These are phyloP conservation scores for Hanseniaspora valbyensis DNA, from an alignment of 805 yeast species.

Conservation along the genomic window DNA sequence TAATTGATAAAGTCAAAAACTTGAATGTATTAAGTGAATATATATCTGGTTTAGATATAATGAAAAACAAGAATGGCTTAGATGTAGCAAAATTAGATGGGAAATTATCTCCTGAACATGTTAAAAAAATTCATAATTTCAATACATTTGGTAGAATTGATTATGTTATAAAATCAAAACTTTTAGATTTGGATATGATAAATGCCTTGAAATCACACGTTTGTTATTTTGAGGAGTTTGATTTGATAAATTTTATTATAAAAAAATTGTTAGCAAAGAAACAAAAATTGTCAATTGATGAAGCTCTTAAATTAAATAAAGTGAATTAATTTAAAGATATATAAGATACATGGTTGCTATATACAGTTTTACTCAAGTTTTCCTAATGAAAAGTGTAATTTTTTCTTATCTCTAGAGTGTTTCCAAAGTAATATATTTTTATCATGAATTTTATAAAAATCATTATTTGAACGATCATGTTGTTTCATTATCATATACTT, in stretches of 20 bases:
- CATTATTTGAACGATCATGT: not conserved
- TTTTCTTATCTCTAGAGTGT: not conserved
- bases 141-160: slow-evolving; percentile 75
- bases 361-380: not conserved
- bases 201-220: slow-evolving; percentile 82
- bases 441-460: slow-evolving; percentile 1
- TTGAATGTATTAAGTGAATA: slow-evolving; percentile 8
- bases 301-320: slow-evolving; percentile 2
- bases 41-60: slow-evolving; percentile 18
- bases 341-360: too few relatives aligned
- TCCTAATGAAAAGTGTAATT: not conserved
- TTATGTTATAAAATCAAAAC: slow-evolving; percentile 64
- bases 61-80: slow-evolving; percentile 17
- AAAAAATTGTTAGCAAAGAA: slow-evolving; percentile 36
- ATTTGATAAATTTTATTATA: slow-evolving; percentile 69
- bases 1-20: slow-evolving; percentile 23
- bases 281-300: not conserved
- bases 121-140: slow-evolving; percentile 29
- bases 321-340: not conserved
- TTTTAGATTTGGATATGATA: slow-evolving; percentile 66
- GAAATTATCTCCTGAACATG: slow-evolving; percentile 24
- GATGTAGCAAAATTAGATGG: slow-evolving; percentile 21
- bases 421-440: slow-evolving; percentile 7
- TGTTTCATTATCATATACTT: not conserved
- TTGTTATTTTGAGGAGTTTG: slow-evolving; percentile 75